These are phyloP conservation scores for Solanum sejunctum DNA, from an alignment of 257 asterid species.

Conservation along the genomic window DNA sequence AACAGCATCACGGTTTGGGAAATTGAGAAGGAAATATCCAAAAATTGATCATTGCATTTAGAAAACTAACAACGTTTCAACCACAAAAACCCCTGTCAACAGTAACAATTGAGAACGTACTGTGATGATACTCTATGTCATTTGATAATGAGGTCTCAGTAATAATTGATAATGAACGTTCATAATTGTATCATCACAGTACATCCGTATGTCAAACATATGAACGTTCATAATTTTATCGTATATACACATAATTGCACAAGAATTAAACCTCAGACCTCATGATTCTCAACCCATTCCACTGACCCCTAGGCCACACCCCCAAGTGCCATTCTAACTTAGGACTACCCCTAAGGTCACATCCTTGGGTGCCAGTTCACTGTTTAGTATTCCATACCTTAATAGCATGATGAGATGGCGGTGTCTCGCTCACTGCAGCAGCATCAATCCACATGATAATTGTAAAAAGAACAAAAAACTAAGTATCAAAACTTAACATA, in stretches of 20 bases:
- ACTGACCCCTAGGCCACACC: background rate
- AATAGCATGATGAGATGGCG: background rate
- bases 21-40: background rate
- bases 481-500: background rate
- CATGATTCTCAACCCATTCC: background rate
- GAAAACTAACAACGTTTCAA: background rate
- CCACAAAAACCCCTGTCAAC: background rate
- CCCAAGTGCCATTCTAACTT: background rate
- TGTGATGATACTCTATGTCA: no score
- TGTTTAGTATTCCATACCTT: background rate
- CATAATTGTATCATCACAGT: no score
- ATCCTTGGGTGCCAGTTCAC: background rate
- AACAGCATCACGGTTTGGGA: background rate
- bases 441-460: background rate
- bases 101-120: no score
- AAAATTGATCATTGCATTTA: background rate
- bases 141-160: no score
- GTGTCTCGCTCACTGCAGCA: background rate
- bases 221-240: no score
- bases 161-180: no score
- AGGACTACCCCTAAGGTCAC: background rate
- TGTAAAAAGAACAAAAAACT: background rate
- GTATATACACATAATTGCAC: no score
- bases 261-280: background rate
- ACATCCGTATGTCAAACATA: no score